Evolutionary conservation across 768 basidiomycete genomes (phyloP), one percentile per base, ranked within the genome.

Genomic region (Tulasnella sp.): DNA sequence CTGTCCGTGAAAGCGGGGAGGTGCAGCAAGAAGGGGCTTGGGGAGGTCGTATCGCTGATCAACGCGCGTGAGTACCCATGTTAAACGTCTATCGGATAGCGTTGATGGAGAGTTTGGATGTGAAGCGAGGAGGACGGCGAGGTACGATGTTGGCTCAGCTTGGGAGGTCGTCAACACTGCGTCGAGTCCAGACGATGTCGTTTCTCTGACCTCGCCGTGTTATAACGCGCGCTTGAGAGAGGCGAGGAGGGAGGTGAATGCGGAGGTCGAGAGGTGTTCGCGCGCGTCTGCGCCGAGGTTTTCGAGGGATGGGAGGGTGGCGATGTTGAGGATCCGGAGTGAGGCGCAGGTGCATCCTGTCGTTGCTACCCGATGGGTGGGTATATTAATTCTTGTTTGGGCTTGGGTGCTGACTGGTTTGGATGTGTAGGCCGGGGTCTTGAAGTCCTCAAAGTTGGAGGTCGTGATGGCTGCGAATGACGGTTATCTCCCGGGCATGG

Each of bases 301-400:
- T 62, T 71, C 71, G 7, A 67, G 69, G 17, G 75, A 77, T 63
- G 75, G 74, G 1, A 63, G 67, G 41, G 68, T 75, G 14, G 74
- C 75, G 9, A 67, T 77, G 11, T 59, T 75, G 7, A 64, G 70
- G 2, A 69, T 77, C 3, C 63, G 68, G 8, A 70, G 71, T n/a
- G 71, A 66, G 2, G 75, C 70, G 36, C 75, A 76, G 68, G 70
- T 76, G 0, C 69, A 70, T 41, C 69, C 74, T 40, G 71, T 76
- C 4, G 72, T 76, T 23, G 74, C 74, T 6, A 76, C 74, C 0
- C 65, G 74, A 32, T 76, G 75, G 75, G 52, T 55, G 19, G 19
- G 52, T 40, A 19, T 4, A 21, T 1, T 19, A 7, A 1, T 7
- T 2, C 5, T 21, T 1, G 14, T 39, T n/a, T 15, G 40, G 3